Evolutionary conservation across 352 stramenopile genomes (phyloP).

Genomic region (Pythium monospermum): DNA sequence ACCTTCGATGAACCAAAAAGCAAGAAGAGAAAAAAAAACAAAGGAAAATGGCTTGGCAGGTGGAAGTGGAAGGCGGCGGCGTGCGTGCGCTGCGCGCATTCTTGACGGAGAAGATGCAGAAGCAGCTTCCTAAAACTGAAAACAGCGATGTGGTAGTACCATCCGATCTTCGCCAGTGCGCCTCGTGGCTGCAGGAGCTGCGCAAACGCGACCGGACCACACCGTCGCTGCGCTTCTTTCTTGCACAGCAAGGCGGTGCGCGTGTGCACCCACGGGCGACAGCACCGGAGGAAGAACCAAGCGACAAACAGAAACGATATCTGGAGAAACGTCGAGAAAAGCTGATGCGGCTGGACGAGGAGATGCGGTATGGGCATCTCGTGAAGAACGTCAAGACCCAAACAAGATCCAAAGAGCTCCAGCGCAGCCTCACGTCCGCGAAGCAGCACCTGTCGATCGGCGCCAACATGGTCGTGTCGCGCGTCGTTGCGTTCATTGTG

Average conservation of each 20-base stretch:
- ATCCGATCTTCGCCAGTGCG: conserved; percentile 13
- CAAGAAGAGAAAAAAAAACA: too few relatives aligned
- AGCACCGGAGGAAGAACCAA: conserved; percentile 7
- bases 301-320: conserved; percentile 20
- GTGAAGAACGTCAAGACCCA: conserved; percentile 63
- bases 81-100: conserved; percentile 25
- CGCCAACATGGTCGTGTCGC: conserved; percentile 81
- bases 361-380: conserved; percentile 73
- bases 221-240: conserved; percentile 16
- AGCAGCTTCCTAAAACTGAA: conserved; percentile 3
- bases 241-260: conserved; percentile 4
- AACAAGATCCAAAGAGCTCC: conserved; percentile 38
- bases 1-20: too few relatives aligned
- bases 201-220: conserved; percentile 4
- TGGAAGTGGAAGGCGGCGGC: conserved; percentile 25
- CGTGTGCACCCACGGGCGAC: background rate
- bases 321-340: conserved; percentile 49
- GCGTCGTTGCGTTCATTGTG: conserved; percentile 75
- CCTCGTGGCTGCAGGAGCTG: conserved; percentile 12
- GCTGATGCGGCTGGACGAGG: conserved; percentile 72
- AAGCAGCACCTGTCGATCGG: conserved; percentile 78
- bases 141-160: conserved; percentile 6
- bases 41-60: conserved; percentile 19
- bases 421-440: conserved; percentile 55
- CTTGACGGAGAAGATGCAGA: conserved; percentile 11